Conservation (phyloP, 2,329 filamentous ascomycete species). For the Alternaria postmessia region DNA sequence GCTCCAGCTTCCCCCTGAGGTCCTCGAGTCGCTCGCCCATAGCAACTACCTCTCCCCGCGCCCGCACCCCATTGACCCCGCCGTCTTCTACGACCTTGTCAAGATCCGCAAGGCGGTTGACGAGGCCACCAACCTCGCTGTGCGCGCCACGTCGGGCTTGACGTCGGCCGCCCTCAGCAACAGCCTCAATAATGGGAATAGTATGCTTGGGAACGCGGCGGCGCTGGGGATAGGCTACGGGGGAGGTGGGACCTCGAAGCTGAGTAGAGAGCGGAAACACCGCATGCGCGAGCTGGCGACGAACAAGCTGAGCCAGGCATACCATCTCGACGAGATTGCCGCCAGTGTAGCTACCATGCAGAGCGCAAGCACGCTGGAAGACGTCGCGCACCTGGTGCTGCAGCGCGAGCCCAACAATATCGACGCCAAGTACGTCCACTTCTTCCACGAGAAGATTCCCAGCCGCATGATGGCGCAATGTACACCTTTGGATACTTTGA, state of each 20-base stretch:
- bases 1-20: constrained; percentile 80
- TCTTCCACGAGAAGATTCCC: constrained; percentile 90
- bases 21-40: constrained; percentile 80
- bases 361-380: constrained; percentile 77
- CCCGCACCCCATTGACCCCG: constrained; percentile 79
- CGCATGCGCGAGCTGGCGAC: constrained; percentile 83
- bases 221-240: constrained; percentile 66
- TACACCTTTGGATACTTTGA: constrained; percentile 71
- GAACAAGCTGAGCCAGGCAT: constrained; percentile 78
- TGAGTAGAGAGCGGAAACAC: constrained; percentile 79
- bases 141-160: constrained; percentile 77
- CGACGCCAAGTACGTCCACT: constrained; percentile 88
- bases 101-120: constrained; percentile 83
- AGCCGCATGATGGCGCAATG: constrained; percentile 75
- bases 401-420: constrained; percentile 71
- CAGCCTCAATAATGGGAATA: constrained; percentile 60
- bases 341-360: constrained; percentile 87
- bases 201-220: constrained; percentile 60
- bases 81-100: constrained; percentile 82
- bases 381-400: constrained; percentile 76
- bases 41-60: constrained; percentile 80
- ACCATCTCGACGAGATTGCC: constrained; percentile 82
- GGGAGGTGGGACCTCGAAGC: constrained; percentile 65
- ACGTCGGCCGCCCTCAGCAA: constrained; percentile 70
- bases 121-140: constrained; percentile 78